Conservation (phyloP, 164 flowering plant genomes). For the Nymphaea colorata region DNA sequence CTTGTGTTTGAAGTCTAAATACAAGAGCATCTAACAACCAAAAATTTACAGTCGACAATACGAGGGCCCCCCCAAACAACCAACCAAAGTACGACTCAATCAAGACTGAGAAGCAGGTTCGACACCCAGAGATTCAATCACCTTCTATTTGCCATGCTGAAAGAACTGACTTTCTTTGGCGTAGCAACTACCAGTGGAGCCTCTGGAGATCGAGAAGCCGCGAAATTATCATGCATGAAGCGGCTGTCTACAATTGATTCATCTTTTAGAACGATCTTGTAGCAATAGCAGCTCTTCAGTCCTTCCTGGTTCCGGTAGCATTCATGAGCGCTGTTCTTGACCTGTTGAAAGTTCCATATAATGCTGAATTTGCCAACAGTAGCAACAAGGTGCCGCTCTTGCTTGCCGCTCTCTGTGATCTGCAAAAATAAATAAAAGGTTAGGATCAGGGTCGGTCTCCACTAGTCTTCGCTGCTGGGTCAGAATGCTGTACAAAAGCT, state of each 20-base stretch:
- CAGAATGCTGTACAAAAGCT: background rate
- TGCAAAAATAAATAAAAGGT: constrained; percentile 6
- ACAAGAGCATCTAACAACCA: too few species aligned
- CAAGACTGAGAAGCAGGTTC: too few species aligned
- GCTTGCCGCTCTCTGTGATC: constrained; percentile 84
- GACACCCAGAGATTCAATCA: constrained; percentile 5
- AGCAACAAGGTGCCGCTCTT: constrained; percentile 87
- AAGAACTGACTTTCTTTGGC: constrained; percentile 85
- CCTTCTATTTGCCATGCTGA: constrained; percentile 69
- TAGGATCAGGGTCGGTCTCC: too few species aligned
- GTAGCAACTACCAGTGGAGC: constrained; percentile 97
- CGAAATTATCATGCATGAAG: constrained; percentile 90
- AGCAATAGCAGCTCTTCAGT: constrained; percentile 93
- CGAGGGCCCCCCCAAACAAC: too few species aligned
- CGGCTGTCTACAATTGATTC: constrained; percentile 94
- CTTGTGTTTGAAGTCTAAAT: too few species aligned
- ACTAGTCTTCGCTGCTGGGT: background rate
- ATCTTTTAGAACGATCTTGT: constrained; percentile 72
- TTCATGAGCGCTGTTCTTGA: constrained; percentile 79
- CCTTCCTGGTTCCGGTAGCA: constrained; percentile 83
- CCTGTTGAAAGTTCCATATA: constrained; percentile 86
- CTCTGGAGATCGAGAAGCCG: constrained; percentile 71
- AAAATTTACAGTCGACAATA: too few species aligned
- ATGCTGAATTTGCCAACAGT: constrained; percentile 85
- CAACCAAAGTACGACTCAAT: too few species aligned